Evolutionary conservation across 352 stramenopile species (phyloP).

Genomic region (Phytophthora cactorum): DNA sequence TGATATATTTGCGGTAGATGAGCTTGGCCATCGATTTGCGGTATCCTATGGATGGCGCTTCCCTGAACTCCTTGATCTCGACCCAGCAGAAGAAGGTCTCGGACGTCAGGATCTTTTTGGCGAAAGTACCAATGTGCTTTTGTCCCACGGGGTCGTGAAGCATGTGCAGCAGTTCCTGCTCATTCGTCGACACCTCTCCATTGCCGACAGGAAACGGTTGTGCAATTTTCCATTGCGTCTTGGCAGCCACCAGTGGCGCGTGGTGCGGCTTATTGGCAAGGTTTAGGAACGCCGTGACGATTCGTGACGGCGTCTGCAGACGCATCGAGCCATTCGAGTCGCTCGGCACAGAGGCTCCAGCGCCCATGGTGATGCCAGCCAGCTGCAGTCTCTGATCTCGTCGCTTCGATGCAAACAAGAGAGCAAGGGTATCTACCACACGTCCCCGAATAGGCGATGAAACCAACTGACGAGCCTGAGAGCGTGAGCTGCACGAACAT

Average conservation of each 20-base stretch:
- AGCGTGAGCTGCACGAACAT: neutral
- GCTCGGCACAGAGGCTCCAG: slow-evolving; percentile 49
- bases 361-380: slow-evolving; percentile 30
- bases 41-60: slow-evolving; percentile 69
- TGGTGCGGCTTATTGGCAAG: slow-evolving; percentile 71
- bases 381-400: neutral
- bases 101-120: slow-evolving; percentile 85
- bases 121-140: slow-evolving; percentile 81
- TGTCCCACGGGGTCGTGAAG: slow-evolving; percentile 82
- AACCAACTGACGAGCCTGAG: slow-evolving; percentile 18
- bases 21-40: slow-evolving; percentile 80
- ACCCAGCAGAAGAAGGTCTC: slow-evolving; percentile 90
- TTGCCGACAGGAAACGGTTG: slow-evolving; percentile 53
- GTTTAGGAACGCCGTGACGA: slow-evolving; percentile 56
- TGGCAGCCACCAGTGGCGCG: slow-evolving; percentile 72
- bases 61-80: slow-evolving; percentile 84
- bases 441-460: slow-evolving; percentile 16
- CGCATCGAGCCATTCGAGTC: slow-evolving; percentile 19
- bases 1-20: slow-evolving; percentile 89
- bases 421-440: neutral
- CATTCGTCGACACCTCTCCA: slow-evolving; percentile 57
- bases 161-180: slow-evolving; percentile 73
- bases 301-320: slow-evolving; percentile 56
- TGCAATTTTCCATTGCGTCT: slow-evolving; percentile 81
- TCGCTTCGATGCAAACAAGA: slow-evolving; percentile 5